Base-by-base conservation (phyloP, 345 rosid species). In the Murraya koenigii region DNA sequence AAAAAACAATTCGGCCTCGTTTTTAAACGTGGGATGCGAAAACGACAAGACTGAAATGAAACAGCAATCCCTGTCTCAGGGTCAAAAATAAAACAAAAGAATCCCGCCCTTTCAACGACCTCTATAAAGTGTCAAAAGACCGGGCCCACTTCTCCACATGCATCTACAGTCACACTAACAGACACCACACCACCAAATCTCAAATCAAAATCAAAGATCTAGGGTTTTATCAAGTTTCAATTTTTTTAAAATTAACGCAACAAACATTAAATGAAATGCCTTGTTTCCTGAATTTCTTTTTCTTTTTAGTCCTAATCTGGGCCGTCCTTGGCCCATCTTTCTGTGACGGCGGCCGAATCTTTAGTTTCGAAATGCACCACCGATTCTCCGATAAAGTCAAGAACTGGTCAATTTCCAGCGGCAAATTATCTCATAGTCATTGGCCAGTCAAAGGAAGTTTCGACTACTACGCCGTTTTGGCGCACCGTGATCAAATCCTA, bases 361-460 rank as follows among this genome's bases (percentile, higher is more conserved):
- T 95, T 86, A 87, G 85, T 78, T 92, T 93, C 88, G 80, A 90
- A 86, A 91, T 92, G 98, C 97, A 91, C 80, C 94, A 89, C 78
- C 88, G 90, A 44, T 92, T 82, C 91, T 90, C 96, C 58, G 93
- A 90, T 15, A 77, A 73, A 7, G 84, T 90, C 81, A 88, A 88
- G 87, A 83, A 85, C 68, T 87, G 90, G 93, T 85, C 92, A 35
- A 47, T 72, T 41, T 77, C 84, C 54, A 68, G 86, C 7, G 83
- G 89, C 2, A 72, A 83, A 58, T 82, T 80, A 59, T 76, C 81
- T 73, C 86, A 32, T 25, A 8, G 74, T n/a, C 30, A 82, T 44
- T 91, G 91, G 85, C 97, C 97, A 0, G 75, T 66, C 25, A 90
- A 89, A 36, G 91, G 93, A 76, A 90, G 84, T 72, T 87, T 90